Conservation (phyloP, 2,329 filamentous ascomycete genomes). For the Clarireedia paspali region DNA sequence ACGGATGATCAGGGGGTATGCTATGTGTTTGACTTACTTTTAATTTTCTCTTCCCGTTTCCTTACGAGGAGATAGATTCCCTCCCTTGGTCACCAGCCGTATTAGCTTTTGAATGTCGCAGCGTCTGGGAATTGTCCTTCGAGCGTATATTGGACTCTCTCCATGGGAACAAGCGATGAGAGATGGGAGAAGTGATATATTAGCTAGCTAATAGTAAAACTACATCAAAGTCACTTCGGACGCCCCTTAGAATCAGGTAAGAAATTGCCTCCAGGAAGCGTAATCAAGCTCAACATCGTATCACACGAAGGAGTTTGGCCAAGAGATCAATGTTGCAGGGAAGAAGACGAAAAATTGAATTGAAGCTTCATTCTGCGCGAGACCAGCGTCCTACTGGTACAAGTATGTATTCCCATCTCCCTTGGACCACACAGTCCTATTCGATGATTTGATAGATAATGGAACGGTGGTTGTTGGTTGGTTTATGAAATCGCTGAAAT, state of each 20-base stretch:
- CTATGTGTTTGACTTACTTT: not conserved
- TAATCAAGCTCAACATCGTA: not conserved
- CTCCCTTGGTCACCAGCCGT: too few relatives aligned
- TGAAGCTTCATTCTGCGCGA: not conserved
- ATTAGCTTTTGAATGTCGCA: too few relatives aligned
- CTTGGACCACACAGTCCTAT: not conserved
- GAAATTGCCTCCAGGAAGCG: not conserved
- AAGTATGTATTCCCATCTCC: not conserved
- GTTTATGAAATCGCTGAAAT: not conserved
- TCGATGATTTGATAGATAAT: not conserved
- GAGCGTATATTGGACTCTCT: not conserved
- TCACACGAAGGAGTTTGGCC: not conserved
- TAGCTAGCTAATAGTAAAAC: not conserved
- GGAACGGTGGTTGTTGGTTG: not conserved
- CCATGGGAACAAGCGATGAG: not conserved
- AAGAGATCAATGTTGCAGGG: not conserved
- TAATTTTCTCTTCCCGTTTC: not conserved
- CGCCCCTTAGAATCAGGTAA: not conserved
- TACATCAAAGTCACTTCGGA: not conserved
- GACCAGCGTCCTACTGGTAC: not conserved
- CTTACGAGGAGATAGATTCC: not conserved
- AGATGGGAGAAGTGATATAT: not conserved
- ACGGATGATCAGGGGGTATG: not conserved
- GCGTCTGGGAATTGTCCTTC: too few relatives aligned
- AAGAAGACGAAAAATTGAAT: not conserved